Evolutionary conservation across 768 basidiomycete genomes (phyloP).

Genomic region (Rhodosporidiobolus sp.): DNA sequence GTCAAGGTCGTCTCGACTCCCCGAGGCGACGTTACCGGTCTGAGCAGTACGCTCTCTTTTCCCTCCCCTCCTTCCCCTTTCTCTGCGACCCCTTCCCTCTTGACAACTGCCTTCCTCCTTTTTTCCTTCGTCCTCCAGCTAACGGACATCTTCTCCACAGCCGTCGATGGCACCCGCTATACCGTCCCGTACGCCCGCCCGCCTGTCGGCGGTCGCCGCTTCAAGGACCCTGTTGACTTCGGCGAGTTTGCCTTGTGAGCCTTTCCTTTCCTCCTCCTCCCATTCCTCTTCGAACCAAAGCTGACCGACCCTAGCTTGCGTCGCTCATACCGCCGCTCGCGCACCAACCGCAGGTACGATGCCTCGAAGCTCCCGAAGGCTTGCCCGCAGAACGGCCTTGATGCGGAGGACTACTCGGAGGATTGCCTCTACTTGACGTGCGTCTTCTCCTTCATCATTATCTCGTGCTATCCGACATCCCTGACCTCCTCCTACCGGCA

Average conservation of each 20-base stretch:
- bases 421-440: slow-evolving; percentile 78
- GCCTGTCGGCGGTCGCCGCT: slow-evolving; percentile 12
- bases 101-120: too few relatives aligned
- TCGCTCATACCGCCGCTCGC: background rate
- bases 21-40: background rate
- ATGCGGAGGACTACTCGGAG: slow-evolving; percentile 56
- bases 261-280: background rate
- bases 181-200: slow-evolving; percentile 36
- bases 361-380: slow-evolving; percentile 57
- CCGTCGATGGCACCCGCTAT: slow-evolving; percentile 7
- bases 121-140: background rate
- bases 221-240: background rate
- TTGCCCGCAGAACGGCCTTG: slow-evolving; percentile 62
- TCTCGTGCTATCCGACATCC: slow-evolving; percentile 56
- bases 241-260: background rate
- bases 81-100: too few relatives aligned
- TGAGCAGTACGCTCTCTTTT: background rate
- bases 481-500: slow-evolving; percentile 47
- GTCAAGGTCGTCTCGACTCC: background rate
- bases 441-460: slow-evolving; percentile 45
- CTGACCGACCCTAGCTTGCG: background rate
- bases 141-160: background rate
- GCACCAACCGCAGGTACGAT: slow-evolving; percentile 16
- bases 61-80: too few relatives aligned
- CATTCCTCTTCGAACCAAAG: background rate